Evolutionary conservation across 2,329 filamentous ascomycete genomes (phyloP).

Genomic region (Fusarium sp.): DNA sequence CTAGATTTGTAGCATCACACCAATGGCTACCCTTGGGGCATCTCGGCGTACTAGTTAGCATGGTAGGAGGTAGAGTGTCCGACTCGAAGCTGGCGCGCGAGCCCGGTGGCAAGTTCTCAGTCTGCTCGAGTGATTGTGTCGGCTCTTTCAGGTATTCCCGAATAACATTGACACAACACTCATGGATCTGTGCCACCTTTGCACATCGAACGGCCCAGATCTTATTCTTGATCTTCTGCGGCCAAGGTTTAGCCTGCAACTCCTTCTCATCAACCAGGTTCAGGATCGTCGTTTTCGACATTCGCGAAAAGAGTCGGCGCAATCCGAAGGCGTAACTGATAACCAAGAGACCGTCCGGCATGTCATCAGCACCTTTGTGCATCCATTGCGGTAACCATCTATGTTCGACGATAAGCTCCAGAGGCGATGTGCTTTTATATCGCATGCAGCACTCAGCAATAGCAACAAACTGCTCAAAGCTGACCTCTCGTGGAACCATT

Average conservation of each 20-base stretch:
- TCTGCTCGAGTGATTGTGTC: conserved; percentile 29
- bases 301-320: conserved; percentile 59
- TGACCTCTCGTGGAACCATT: conserved; percentile 58
- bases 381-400: conserved; percentile 65
- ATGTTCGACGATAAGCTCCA: conserved; percentile 63
- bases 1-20: conserved; percentile 65
- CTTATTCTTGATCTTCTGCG: conserved; percentile 59
- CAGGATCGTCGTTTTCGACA: conserved; percentile 62
- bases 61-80: conserved; percentile 28
- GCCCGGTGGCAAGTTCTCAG: conserved; percentile 36
- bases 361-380: conserved; percentile 59
- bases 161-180: conserved; percentile 57
- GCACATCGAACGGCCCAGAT: conserved; percentile 61
- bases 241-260: conserved; percentile 58
- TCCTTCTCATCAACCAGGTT: conserved; percentile 58
- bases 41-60: conserved; percentile 55
- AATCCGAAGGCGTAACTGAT: conserved; percentile 65
- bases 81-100: conserved; percentile 37
- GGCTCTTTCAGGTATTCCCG: conserved; percentile 58
- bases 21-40: conserved; percentile 62
- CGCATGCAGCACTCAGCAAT: conserved; percentile 62
- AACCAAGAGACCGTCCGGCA: conserved; percentile 61
- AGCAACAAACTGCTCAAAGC: conserved; percentile 62
- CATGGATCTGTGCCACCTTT: conserved; percentile 62
- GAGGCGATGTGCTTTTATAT: conserved; percentile 63